Conservation (phyloP, 2,329 filamentous ascomycete species). For the Colletotrichum lupini region DNA sequence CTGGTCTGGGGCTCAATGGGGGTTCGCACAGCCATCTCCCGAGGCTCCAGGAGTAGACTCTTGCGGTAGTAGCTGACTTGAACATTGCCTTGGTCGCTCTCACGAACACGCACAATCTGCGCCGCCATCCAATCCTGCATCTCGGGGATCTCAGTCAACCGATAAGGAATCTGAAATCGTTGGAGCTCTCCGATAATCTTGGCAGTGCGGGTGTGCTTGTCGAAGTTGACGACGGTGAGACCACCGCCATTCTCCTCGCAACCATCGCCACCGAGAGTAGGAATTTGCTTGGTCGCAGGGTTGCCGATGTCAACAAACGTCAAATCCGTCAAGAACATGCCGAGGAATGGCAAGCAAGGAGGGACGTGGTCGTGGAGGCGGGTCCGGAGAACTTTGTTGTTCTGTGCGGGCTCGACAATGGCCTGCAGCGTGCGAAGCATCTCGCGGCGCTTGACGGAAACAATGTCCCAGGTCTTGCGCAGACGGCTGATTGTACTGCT, state of each 20-base stretch:
- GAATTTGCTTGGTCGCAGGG: slow-evolving; percentile 82
- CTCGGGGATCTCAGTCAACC: slow-evolving; percentile 83
- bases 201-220: slow-evolving; percentile 94
- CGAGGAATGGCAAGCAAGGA: slow-evolving; percentile 93
- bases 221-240: slow-evolving; percentile 92
- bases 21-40: slow-evolving; percentile 58
- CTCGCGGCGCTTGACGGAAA: slow-evolving; percentile 85
- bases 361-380: slow-evolving; percentile 87
- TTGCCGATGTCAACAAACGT: slow-evolving; percentile 98
- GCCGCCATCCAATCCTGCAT: slow-evolving; percentile 93
- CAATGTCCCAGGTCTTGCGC: slow-evolving; percentile 89
- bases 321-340: slow-evolving; percentile 95
- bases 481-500: slow-evolving; percentile 90
- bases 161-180: slow-evolving; percentile 94
- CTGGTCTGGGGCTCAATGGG: slow-evolving; percentile 42
- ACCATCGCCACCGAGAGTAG: slow-evolving; percentile 54
- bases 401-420: slow-evolving; percentile 90
- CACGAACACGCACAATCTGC: slow-evolving; percentile 82
- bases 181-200: slow-evolving; percentile 97
- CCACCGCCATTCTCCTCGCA: slow-evolving; percentile 71
- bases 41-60: slow-evolving; percentile 84
- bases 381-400: slow-evolving; percentile 87
- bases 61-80: slow-evolving; percentile 80
- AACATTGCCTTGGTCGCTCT: slow-evolving; percentile 64
- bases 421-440: slow-evolving; percentile 81